Conservation (phyloP, 2,329 filamentous ascomycete species). For the Exserohilum rostratum region DNA sequence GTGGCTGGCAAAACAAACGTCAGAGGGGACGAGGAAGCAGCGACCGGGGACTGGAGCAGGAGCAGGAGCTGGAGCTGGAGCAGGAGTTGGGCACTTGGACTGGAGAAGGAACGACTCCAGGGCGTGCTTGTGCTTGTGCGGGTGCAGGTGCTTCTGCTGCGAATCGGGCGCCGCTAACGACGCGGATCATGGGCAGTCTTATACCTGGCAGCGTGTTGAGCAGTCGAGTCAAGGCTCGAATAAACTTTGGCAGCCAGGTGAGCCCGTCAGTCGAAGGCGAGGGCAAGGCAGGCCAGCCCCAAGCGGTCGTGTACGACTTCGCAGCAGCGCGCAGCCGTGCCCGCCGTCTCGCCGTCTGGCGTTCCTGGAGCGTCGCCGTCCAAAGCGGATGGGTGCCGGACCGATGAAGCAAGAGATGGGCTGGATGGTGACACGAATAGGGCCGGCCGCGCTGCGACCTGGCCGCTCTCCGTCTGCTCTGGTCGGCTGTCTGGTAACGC, state of each 20-base stretch:
- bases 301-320: constrained; percentile 37
- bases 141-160: constrained; percentile 5
- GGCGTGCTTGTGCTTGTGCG: constrained; percentile 14
- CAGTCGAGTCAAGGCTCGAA: constrained; percentile 25
- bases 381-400: constrained; percentile 39
- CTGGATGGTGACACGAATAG: constrained; percentile 39
- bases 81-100: constrained; percentile 14
- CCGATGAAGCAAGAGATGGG: constrained; percentile 45
- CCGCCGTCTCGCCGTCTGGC: constrained; percentile 26
- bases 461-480: constrained; percentile 30
- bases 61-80: constrained; percentile 12
- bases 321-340: constrained; percentile 30
- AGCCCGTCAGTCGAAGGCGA: constrained; percentile 27
- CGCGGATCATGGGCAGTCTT: constrained; percentile 44
- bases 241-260: constrained; percentile 33
- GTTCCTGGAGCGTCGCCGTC: constrained; percentile 29
- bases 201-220: constrained; percentile 34
- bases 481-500: constrained; percentile 47
- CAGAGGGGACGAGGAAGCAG: constrained; percentile 24
- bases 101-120: constrained; percentile 23
- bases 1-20: constrained; percentile 48
- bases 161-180: constrained; percentile 34
- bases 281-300: not conserved
- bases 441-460: constrained; percentile 33
- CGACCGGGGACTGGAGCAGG: not conserved